These are phyloP conservation scores for Phragmites australis DNA, from an alignment of 176 grass and related monocot species.

Conservation along the genomic window DNA sequence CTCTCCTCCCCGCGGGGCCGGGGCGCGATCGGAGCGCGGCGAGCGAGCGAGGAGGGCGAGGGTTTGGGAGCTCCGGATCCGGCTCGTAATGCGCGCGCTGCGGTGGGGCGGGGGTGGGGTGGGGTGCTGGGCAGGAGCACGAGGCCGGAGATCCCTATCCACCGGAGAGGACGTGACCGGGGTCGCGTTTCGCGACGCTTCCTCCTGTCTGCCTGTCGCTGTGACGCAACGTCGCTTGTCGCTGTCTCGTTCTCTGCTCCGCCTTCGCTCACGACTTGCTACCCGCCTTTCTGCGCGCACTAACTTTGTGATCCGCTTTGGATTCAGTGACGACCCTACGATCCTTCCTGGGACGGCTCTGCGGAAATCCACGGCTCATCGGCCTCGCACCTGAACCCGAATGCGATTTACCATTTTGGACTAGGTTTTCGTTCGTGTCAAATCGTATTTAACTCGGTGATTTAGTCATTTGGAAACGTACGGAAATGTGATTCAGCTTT, in stretches of 20 bases:
- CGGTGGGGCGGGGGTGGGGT: neutral
- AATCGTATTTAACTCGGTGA: neutral
- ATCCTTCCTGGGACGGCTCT: neutral
- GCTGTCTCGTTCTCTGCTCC: conserved; percentile 1
- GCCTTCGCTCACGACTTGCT: neutral
- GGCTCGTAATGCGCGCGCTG: conserved; percentile 17
- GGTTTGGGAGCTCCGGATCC: neutral
- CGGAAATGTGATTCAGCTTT: neutral
- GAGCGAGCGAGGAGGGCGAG: neutral
- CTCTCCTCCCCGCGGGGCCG: neutral
- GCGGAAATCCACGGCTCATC: neutral
- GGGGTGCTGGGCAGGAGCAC: neutral
- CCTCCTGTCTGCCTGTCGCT: conserved; percentile 11
- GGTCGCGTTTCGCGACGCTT: conserved; percentile 48
- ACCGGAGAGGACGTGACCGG: conserved; percentile 31
- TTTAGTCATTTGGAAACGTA: neutral
- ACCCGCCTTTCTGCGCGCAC: neutral
- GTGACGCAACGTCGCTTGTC: neutral
- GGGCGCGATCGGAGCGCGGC: neutral
- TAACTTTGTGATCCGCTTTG: conserved; percentile 40
- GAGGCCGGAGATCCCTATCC: conserved; percentile 44
- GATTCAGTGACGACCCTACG: conserved; percentile 17
- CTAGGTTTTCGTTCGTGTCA: neutral
- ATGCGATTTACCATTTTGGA: neutral
- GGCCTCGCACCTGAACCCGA: neutral